Percentiles rank a stretch among this genome's conserved stretches.
phyloP scores from a whole-genome alignment of 139 green algal species.

The Pleodorina starrii region DNA sequence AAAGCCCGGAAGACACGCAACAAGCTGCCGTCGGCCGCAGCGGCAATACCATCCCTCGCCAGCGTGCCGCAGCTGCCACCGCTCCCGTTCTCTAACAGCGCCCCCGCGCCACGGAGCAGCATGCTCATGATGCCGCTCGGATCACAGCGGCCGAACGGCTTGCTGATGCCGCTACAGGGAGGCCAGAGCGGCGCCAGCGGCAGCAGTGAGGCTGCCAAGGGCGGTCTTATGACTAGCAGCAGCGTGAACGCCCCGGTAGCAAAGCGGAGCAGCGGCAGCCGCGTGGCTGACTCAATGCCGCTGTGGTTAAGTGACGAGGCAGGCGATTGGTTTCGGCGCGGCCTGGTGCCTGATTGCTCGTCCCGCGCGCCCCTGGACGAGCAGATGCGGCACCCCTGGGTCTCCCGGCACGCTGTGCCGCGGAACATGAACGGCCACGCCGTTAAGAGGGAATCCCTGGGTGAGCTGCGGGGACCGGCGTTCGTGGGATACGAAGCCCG shows the following conservation, averaged over 20 bases:
- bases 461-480: too few species aligned
- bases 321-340: slow-evolving; percentile 38
- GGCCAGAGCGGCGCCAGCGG: too few species aligned
- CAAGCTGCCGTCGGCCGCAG: not conserved
- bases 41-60: not conserved
- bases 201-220: too few species aligned
- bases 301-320: slow-evolving; percentile 37
- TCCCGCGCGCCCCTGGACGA: slow-evolving; percentile 3
- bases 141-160: not conserved
- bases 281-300: not conserved
- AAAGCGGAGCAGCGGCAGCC: slow-evolving; percentile 13
- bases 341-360: not conserved
- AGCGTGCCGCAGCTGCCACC: slow-evolving; percentile 17
- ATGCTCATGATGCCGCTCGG: not conserved
- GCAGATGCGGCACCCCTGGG: slow-evolving; percentile 30
- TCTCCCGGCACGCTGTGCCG: not conserved
- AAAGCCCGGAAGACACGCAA: not conserved
- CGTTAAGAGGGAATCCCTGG: not conserved
- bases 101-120: not conserved
- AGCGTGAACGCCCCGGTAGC: too few species aligned
- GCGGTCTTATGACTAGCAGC: too few species aligned
- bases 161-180: too few species aligned
- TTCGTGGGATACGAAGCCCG: too few species aligned
- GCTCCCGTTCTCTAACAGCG: not conserved
- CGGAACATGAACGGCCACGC: not conserved